These are phyloP conservation scores for Neotropicomus parvogracilis DNA, from an alignment of 1,284 basidiomycete genomes.

Conservation along the genomic window DNA sequence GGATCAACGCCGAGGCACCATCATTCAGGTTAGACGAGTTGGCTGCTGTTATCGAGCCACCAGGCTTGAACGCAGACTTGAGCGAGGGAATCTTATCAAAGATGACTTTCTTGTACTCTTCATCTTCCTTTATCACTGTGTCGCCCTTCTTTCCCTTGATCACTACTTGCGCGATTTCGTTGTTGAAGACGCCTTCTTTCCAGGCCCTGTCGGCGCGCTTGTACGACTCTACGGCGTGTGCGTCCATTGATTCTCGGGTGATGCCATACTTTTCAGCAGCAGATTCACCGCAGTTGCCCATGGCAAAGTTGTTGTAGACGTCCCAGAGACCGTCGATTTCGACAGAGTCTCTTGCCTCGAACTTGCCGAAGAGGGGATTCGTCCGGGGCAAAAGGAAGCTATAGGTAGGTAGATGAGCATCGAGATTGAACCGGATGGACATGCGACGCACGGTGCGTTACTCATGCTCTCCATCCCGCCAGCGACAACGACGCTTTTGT, in stretches of 20 bases:
- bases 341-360: conserved; percentile 83
- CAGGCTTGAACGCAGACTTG: conserved; percentile 85
- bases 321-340: conserved; percentile 95
- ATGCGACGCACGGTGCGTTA: conserved; percentile 74
- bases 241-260: conserved; percentile 82
- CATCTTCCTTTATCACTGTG: conserved; percentile 87
- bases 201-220: conserved; percentile 89
- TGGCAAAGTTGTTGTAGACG: conserved; percentile 92
- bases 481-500: conserved; percentile 83
- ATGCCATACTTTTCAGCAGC: conserved; percentile 85
- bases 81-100: conserved; percentile 89
- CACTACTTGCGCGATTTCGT: conserved; percentile 90
- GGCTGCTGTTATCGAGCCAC: conserved; percentile 90
- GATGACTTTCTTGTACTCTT: conserved; percentile 95
- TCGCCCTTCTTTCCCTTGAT: conserved; percentile 96
- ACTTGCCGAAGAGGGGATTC: conserved; percentile 87
- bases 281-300: conserved; percentile 93
- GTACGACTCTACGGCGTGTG: conserved; percentile 93
- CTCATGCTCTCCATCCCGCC: conserved; percentile 99
- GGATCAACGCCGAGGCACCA: conserved; percentile 93
- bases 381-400: conserved; percentile 92
- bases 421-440: neutral
- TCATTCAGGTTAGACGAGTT: conserved; percentile 97
- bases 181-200: conserved; percentile 79
- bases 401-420: conserved; percentile 9